Evolutionary conservation across 1,284 basidiomycete species (phyloP), one percentile per base, ranked within the genome.

Genomic region (Cutaneotrichosporon sp.): DNA sequence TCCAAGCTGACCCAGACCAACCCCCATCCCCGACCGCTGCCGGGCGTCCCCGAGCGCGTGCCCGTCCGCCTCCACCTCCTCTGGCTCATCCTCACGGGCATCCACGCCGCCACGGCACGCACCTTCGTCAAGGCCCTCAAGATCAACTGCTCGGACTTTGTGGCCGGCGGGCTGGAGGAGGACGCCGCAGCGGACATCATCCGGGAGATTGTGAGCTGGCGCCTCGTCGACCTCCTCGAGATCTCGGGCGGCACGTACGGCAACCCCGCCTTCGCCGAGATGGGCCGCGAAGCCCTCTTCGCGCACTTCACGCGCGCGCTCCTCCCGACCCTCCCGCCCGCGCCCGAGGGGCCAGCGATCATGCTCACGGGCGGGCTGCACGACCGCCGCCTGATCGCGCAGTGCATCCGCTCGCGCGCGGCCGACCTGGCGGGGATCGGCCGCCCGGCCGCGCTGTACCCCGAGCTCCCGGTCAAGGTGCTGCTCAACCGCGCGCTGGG

Each of bases 101-200:
- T 94, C 52, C 86, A 90, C 27, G 75, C 80, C 3, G 77, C 80
- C 2, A 85, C 87, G 4, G 84, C 87, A 0, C 67, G 74, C 4
- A 74, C 82, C 20, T 97, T 97, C 72, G 80, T 89, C 14, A 69
- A 97, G 22, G 90, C 91, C 1, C 81, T 98, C 73, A 97, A 98
- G 73, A 80, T 97, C 54, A 97, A 93, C 73, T 88, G 89, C 25
- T 87, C 87, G 0, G 95, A 97, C 75, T 97, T 92, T 68, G 82
- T 87, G 1, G 79, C 83, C 56, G 82, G 83, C 4, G 82, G 72
- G 1, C 67, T 77, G 5, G 70, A 74, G 63, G 74, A 78, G 58
- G 60, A 49, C 7, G 65, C 69, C 36, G 62, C 73, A 1, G 61
- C 69, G 16, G 70, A 74, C 7, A 66, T 78, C 31, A 70, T 80